These are phyloP conservation scores for Pleurotus sapidus DNA, from an alignment of 768 basidiomycete species.

Conservation along the genomic window DNA sequence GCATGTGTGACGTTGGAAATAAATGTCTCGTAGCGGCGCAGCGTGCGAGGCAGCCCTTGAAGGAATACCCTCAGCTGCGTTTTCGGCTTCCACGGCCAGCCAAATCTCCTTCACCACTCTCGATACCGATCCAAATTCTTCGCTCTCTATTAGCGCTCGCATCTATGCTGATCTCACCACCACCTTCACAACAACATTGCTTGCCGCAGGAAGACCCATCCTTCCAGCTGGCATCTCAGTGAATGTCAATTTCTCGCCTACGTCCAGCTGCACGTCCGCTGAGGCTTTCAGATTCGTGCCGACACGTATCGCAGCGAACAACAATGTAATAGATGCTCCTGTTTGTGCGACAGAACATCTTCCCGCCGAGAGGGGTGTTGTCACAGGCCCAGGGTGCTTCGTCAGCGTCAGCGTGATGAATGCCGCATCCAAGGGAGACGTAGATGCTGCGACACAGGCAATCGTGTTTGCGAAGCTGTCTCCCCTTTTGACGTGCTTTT, in stretches of 20 bases:
- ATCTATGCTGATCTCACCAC: conserved; percentile 16
- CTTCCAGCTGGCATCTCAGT: conserved; percentile 27
- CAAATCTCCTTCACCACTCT: conserved; percentile 21
- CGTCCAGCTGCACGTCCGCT: conserved; percentile 20
- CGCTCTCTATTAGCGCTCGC: conserved; percentile 4
- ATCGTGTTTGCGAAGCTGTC: conserved; percentile 19
- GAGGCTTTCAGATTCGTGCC: conserved; percentile 27
- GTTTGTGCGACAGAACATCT: conserved; percentile 28
- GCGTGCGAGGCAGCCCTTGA: conserved; percentile 31
- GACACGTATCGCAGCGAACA: conserved; percentile 23
- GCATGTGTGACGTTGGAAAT: not conserved
- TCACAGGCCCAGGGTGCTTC: conserved; percentile 22
- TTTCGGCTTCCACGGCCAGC: conserved; percentile 22
- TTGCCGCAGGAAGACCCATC: conserved; percentile 17
- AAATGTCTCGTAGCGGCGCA: conserved; percentile 26
- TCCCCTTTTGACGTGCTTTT: conserved; percentile 14
- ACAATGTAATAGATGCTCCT: conserved; percentile 22
- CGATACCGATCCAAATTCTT: conserved; percentile 7
- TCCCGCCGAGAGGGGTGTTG: conserved; percentile 24
- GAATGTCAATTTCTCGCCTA: conserved; percentile 33
- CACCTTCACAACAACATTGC: conserved; percentile 15
- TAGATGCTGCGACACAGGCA: conserved; percentile 24
- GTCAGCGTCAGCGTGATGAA: conserved; percentile 26
- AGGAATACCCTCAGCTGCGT: conserved; percentile 33
- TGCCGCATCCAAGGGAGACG: conserved; percentile 27